Percentiles rank a stretch among this genome's conserved stretches.
Conservation (phyloP, 2,329 filamentous ascomycete species). For the Venturia oleaginea region DNA sequence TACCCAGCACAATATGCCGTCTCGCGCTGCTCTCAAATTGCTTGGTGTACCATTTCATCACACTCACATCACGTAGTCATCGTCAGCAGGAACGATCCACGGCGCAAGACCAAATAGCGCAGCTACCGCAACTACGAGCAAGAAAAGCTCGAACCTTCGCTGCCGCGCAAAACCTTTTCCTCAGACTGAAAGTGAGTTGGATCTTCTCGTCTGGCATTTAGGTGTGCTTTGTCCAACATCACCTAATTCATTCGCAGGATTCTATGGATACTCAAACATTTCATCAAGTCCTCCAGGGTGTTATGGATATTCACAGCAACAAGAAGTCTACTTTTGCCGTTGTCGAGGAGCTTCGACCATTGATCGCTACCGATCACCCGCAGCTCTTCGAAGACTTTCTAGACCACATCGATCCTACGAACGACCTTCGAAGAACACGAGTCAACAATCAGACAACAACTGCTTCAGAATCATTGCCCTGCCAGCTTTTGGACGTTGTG, state of each 20-base stretch:
- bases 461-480: not conserved
- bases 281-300: not conserved
- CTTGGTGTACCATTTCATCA: not conserved
- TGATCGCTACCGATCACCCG: not conserved
- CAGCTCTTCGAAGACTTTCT: not conserved
- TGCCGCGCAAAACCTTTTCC: not conserved
- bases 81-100: not conserved
- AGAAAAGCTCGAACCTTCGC: not conserved
- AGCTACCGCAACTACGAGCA: not conserved
- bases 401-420: not conserved
- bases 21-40: not conserved
- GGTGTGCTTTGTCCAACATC: not conserved
- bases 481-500: not conserved
- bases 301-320: not conserved
- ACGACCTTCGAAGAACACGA: not conserved
- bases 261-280: constrained; percentile 6
- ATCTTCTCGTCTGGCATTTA: not conserved
- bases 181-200: not conserved
- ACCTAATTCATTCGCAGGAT: not conserved
- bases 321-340: not conserved
- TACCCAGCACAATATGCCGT: not conserved
- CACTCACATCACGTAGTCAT: not conserved
- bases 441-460: not conserved
- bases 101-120: not conserved
- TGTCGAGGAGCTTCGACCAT: not conserved